phyloP scores from a whole-genome alignment of 306 rosid species.

The Rosa persica region DNA sequence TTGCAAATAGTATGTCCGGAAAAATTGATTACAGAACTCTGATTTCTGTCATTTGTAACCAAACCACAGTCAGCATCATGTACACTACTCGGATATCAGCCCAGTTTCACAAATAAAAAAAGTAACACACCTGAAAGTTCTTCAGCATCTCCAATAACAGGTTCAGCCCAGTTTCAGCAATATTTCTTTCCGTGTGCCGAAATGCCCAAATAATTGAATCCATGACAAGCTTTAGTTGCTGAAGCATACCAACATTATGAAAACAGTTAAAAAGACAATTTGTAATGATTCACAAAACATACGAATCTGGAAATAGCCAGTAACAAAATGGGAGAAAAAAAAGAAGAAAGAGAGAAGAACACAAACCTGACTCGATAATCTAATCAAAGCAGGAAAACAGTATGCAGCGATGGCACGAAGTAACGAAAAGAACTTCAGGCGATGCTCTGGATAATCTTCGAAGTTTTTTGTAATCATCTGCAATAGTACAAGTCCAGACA shows the following conservation, averaged over 20 bases:
- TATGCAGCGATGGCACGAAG: slow-evolving; percentile 93
- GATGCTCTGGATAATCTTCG: slow-evolving; percentile 98
- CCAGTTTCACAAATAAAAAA: background rate
- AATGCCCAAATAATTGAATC: slow-evolving; percentile 98
- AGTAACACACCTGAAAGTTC: slow-evolving; percentile 72
- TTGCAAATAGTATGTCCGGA: slow-evolving; percentile 66
- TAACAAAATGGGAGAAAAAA: slow-evolving; percentile 1
- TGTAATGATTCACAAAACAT: background rate
- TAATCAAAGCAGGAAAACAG: slow-evolving; percentile 92
- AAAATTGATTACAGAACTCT: slow-evolving; percentile 94
- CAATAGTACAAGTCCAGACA: slow-evolving; percentile 1
- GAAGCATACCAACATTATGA: slow-evolving; percentile 19
- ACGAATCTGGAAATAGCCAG: background rate
- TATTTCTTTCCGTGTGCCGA: slow-evolving; percentile 96
- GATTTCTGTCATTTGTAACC: slow-evolving; percentile 54
- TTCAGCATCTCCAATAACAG: slow-evolving; percentile 78
- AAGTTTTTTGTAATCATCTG: slow-evolving; percentile 95
- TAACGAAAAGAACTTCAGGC: slow-evolving; percentile 92
- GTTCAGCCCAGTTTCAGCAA: slow-evolving; percentile 91
- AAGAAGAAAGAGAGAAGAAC: slow-evolving; percentile 5
- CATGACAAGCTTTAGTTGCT: slow-evolving; percentile 98
- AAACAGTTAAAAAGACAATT: background rate
- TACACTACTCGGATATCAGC: background rate
- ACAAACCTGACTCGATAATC: slow-evolving; percentile 82
- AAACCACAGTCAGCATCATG: slow-evolving; percentile 19